phyloP scores from a whole-genome alignment of 2,329 filamentous ascomycete species.

The Fusarium sp. region DNA sequence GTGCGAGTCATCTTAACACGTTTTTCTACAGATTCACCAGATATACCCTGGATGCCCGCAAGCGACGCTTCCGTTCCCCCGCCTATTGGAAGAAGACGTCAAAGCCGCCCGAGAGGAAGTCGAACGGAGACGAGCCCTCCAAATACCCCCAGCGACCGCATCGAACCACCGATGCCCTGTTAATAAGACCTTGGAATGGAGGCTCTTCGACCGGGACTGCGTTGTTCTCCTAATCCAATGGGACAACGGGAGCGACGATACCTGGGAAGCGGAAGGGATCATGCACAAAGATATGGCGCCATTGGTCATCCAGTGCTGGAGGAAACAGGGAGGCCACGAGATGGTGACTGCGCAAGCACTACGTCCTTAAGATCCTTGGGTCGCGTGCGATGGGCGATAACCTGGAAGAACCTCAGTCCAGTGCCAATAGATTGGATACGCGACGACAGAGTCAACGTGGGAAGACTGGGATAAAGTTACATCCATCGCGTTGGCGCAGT shows the following conservation, averaged over 20 bases:
- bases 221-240: background rate
- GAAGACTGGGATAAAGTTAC: background rate
- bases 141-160: background rate
- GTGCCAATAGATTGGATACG: background rate
- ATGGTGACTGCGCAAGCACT: background rate
- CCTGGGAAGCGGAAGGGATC: slow-evolving; percentile 2
- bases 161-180: background rate
- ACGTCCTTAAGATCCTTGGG: background rate
- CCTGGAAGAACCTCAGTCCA: background rate
- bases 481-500: background rate
- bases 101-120: background rate
- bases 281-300: background rate
- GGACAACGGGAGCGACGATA: background rate
- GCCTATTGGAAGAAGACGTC: background rate
- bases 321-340: background rate
- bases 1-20: background rate
- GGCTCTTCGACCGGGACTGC: background rate
- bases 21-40: background rate
- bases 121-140: background rate
- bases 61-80: background rate
- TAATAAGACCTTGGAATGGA: background rate
- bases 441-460: background rate
- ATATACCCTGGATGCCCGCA: background rate
- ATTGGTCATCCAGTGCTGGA: background rate
- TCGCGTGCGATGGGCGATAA: background rate